Conservation (phyloP, 2,329 filamentous ascomycete genomes). For the Fusarium sp. region DNA sequence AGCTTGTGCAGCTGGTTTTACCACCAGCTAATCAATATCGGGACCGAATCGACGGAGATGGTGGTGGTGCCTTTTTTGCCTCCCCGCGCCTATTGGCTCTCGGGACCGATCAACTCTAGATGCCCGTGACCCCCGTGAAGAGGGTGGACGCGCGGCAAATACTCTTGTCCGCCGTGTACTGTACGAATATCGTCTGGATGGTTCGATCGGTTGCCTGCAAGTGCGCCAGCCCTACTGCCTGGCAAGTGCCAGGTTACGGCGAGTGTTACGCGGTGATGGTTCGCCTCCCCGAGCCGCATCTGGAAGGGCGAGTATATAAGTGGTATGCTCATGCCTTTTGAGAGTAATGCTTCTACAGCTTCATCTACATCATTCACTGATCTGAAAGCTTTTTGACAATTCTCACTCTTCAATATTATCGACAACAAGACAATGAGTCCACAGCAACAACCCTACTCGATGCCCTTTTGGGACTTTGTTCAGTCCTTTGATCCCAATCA, state of each 20-base stretch:
- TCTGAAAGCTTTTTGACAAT: slow-evolving; percentile 18
- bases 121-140: slow-evolving; percentile 11
- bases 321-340: slow-evolving; percentile 22
- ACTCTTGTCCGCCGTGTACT: slow-evolving; percentile 21
- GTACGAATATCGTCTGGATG: slow-evolving; percentile 32
- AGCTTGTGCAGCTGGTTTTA: neutral
- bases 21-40: neutral
- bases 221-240: slow-evolving; percentile 46
- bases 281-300: slow-evolving; percentile 40
- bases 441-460: slow-evolving; percentile 42
- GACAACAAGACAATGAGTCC: slow-evolving; percentile 45
- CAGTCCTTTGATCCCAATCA: slow-evolving; percentile 53
- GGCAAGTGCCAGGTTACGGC: slow-evolving; percentile 18
- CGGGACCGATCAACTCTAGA: slow-evolving; percentile 39
- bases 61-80: slow-evolving; percentile 20
- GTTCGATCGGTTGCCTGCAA: slow-evolving; percentile 39
- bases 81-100: slow-evolving; percentile 34
- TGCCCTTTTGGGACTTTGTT: slow-evolving; percentile 56
- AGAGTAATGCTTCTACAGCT: slow-evolving; percentile 15
- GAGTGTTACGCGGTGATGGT: slow-evolving; percentile 34
- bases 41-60: slow-evolving; percentile 15
- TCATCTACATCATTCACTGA: slow-evolving; percentile 22
- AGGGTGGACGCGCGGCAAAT: slow-evolving; percentile 45
- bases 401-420: neutral
- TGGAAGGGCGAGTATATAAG: slow-evolving; percentile 39